These are phyloP conservation scores for Leccinum broughii DNA, from an alignment of 768 basidiomycete species.

Conservation along the genomic window DNA sequence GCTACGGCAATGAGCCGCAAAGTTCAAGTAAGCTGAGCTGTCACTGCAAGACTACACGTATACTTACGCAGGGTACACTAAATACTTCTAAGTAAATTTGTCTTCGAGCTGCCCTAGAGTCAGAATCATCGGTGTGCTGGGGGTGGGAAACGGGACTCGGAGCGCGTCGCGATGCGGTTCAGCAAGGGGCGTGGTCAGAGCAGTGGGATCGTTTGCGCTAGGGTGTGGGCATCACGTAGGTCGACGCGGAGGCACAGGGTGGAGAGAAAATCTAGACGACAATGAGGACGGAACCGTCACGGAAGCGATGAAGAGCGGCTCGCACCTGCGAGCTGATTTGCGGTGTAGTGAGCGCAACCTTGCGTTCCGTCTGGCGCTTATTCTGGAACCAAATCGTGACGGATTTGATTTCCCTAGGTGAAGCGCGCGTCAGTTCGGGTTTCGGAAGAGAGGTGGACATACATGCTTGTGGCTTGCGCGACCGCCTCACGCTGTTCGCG, in stretches of 20 bases:
- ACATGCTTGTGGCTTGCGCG: conserved; percentile 64
- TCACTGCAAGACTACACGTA: too few species aligned
- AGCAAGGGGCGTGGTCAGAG: conserved; percentile 26
- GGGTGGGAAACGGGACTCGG: too few species aligned
- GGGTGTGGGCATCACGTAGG: conserved; percentile 14
- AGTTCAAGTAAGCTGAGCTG: too few species aligned
- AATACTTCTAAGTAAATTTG: too few species aligned
- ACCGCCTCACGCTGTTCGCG: conserved; percentile 68
- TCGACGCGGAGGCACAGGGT: conserved; percentile 25
- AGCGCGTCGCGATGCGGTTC: too few species aligned
- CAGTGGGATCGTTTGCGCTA: conserved; percentile 27
- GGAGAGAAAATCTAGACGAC: conserved; percentile 13
- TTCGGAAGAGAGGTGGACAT: conserved; percentile 25
- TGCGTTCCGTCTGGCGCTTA: conserved; percentile 43
- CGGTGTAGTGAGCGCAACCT: conserved; percentile 37
- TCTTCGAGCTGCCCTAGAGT: too few species aligned
- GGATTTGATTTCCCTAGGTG: conserved; percentile 35
- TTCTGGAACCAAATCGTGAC: conserved; percentile 40
- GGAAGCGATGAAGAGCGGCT: conserved; percentile 15
- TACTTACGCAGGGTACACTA: too few species aligned
- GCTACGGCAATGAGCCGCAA: too few species aligned
- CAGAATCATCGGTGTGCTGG: too few species aligned
- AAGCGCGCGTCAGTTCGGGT: conserved; percentile 10
- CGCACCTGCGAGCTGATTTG: conserved; percentile 16
- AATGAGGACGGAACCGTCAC: conserved; percentile 9